A percentile compares a stretch with the other conserved stretches of the same genome.
These are phyloP conservation scores for Globisporangium abappressorium DNA, from an alignment of 352 stramenopile genomes.

Conservation along the genomic window DNA sequence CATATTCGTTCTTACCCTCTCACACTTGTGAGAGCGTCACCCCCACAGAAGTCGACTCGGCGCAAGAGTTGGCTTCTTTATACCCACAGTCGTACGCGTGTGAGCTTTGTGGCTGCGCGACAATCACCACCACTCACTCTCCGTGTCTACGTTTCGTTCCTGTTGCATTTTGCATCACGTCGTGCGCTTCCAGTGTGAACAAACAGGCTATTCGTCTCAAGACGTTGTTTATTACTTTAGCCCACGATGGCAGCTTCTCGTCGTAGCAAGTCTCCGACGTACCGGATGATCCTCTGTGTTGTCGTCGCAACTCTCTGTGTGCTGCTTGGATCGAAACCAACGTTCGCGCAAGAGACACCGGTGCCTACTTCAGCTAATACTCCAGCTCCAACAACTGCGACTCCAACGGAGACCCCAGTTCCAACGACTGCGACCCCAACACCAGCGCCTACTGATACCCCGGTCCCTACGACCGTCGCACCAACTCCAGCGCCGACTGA, in stretches of 20 bases:
- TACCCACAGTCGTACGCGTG: not conserved
- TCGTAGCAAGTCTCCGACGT: not conserved
- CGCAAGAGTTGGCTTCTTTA: slow-evolving; percentile 14
- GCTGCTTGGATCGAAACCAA: not conserved
- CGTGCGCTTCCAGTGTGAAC: not conserved
- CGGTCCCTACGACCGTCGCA: no score
- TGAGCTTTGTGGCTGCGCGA: not conserved
- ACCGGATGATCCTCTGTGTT: not conserved
- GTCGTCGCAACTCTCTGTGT: not conserved
- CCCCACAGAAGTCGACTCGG: slow-evolving; percentile 5
- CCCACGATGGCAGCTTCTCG: not conserved
- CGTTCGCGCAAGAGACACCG: not conserved
- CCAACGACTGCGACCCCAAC: not conserved
- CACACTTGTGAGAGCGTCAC: slow-evolving; percentile 11
- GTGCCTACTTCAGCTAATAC: not conserved
- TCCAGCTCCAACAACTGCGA: not conserved
- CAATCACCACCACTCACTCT: not conserved
- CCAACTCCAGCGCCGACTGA: no score
- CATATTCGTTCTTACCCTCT: slow-evolving; percentile 16
- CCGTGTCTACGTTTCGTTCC: not conserved
- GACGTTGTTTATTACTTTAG: not conserved
- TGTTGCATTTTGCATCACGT: not conserved
- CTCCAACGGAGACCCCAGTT: not conserved
- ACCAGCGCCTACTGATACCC: no score
- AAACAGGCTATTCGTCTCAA: not conserved